These are phyloP conservation scores for Ustilago tritici DNA, from an alignment of 1,284 basidiomycete species.

Conservation along the genomic window DNA sequence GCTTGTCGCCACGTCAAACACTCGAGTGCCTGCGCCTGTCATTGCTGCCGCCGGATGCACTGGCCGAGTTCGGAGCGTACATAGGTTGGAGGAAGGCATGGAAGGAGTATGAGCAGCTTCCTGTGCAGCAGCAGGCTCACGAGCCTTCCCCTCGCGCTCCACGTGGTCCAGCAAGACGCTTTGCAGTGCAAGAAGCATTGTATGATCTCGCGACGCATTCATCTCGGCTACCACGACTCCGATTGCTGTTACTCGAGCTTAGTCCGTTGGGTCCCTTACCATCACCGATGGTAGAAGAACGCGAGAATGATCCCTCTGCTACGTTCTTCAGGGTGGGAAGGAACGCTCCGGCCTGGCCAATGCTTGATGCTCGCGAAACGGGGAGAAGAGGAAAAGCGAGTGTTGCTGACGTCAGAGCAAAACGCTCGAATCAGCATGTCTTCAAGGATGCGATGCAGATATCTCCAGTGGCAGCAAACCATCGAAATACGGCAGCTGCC, in stretches of 20 bases:
- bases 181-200: slow-evolving; percentile 43
- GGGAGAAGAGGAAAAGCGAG: background rate
- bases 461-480: slow-evolving; percentile 10
- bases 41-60: slow-evolving; percentile 38
- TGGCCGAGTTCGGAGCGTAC: slow-evolving; percentile 39
- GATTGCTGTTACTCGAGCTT: slow-evolving; percentile 36
- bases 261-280: slow-evolving; percentile 28
- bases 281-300: slow-evolving; percentile 23
- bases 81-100: slow-evolving; percentile 38
- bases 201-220: slow-evolving; percentile 32
- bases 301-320: background rate
- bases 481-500: background rate
- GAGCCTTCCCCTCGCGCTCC: slow-evolving; percentile 37
- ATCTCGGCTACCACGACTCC: slow-evolving; percentile 24
- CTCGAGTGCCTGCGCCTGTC: slow-evolving; percentile 38
- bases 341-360: background rate
- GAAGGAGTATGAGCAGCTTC: slow-evolving; percentile 33
- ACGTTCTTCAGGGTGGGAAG: background rate
- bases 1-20: slow-evolving; percentile 24
- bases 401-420: slow-evolving; percentile 15
- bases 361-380: background rate
- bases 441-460: slow-evolving; percentile 7
- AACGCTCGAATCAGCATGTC: slow-evolving; percentile 10
- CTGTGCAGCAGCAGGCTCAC: slow-evolving; percentile 25
- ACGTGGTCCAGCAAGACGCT: slow-evolving; percentile 34